Evolutionary conservation across 441 rosid species (phyloP), one percentile per base, ranked within the genome.

Genomic region (Euphorbia celastroides): DNA sequence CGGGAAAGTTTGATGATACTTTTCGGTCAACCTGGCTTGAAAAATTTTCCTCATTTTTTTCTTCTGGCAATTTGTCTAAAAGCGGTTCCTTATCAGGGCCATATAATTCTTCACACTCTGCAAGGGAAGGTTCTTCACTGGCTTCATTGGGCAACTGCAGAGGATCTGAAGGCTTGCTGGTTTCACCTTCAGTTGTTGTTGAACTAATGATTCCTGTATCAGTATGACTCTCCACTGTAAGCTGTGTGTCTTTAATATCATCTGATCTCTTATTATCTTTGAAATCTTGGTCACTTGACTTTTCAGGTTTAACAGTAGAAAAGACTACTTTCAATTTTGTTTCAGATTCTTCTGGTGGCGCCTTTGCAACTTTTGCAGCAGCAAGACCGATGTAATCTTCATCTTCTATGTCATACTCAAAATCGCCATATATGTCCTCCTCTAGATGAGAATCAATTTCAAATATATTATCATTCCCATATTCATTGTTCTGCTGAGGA

Each of bases 401-500:
- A 64, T 88, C 97, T 57, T 88, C 96, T 67, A 92, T 72, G 57
- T 88, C 88, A 75, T 90, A 87, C 76, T 95, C 96, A 67, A 90
- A 90, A 74, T 92, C 93, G 52, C 97, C 97, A 69, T 86, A 87
- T 65, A 95, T 90, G 70, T 90, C 97, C 64, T n/a, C n/a, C n/a
- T 87, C 92, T 69, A 89, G 80, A 78, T 77, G 70, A 56, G 84
- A 63, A 70, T 82, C 89, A 26, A 83, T 78, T 72, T 95, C 92
- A 67, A 88, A 74, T 65, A 90, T 69, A 77, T 85, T 87, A 69
- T 85, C 90, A 60, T 82, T 82, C 42, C 68, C 95, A 70, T 75
- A 86, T 65, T 72, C 84, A 61, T 69, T 80, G 42, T 67, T 51
- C 60, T 78, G 80, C 27, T 36, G 42, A 55, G 78, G 62, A 62